These are phyloP conservation scores for Acer saccharum DNA, from an alignment of 345 rosid genomes.

Conservation along the genomic window DNA sequence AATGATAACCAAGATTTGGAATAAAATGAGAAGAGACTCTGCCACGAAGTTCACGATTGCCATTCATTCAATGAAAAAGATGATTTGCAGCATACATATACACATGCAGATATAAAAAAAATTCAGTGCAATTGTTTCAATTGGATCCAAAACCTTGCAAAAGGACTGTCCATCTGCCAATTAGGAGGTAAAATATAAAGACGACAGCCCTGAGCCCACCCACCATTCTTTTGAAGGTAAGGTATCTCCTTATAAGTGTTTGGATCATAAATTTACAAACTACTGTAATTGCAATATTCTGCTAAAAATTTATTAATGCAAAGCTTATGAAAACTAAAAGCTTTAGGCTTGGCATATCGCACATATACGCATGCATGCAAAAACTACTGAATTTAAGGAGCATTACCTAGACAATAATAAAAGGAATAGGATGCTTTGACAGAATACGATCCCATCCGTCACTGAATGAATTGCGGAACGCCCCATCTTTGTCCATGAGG, in stretches of 20 bases:
- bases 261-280: slow-evolving; percentile 4
- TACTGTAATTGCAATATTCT: slow-evolving; percentile 13
- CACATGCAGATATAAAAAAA: neutral
- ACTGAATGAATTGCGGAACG: slow-evolving; percentile 86
- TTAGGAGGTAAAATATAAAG: neutral
- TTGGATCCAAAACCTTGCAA: neutral
- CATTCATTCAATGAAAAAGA: neutral
- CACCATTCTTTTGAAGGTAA: neutral
- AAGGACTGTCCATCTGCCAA: neutral
- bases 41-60: neutral
- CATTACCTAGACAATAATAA: slow-evolving; percentile 86
- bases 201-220: neutral
- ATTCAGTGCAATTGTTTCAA: neutral
- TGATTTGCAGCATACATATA: neutral
- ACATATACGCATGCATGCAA: neutral
- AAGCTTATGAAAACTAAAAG: neutral
- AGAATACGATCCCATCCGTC: slow-evolving; percentile 93
- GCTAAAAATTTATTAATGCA: neutral
- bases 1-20: neutral
- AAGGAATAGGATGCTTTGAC: slow-evolving; percentile 92
- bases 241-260: neutral
- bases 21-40: neutral
- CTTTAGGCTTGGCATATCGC: neutral
- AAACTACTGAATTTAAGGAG: neutral
- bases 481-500: slow-evolving; percentile 91